Evolutionary conservation across 208 protist species (phyloP).

Genomic region (Leishmania aethiopica): DNA sequence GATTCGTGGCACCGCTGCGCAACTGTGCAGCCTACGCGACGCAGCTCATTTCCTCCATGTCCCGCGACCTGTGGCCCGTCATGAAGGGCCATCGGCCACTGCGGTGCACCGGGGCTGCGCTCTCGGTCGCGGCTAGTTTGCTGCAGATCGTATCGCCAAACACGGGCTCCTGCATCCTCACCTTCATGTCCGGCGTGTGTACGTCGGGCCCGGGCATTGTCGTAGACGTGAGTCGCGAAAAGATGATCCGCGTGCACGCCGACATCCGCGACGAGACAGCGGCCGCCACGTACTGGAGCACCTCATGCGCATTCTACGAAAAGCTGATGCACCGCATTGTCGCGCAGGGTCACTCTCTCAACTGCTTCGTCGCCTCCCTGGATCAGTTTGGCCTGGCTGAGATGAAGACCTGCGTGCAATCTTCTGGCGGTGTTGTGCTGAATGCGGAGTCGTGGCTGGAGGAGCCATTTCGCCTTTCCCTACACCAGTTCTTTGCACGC

Average conservation of each 20-base stretch:
- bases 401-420: conserved; percentile 95
- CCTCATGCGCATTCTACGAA: conserved; percentile 93
- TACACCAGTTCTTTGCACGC: conserved; percentile 90
- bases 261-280: conserved; percentile 94
- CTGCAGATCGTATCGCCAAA: conserved; percentile 91
- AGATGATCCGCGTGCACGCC: conserved; percentile 96
- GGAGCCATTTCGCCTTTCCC: conserved; percentile 95
- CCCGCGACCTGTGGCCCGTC: conserved; percentile 96
- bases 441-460: conserved; percentile 97
- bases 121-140: conserved; percentile 96
- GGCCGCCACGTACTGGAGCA: conserved; percentile 75
- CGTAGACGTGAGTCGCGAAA: conserved; percentile 89
- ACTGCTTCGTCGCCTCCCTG: conserved; percentile 96
- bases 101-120: conserved; percentile 96
- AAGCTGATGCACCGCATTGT: conserved; percentile 94
- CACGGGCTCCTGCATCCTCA: conserved; percentile 94
- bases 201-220: conserved; percentile 95
- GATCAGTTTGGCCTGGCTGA: conserved; percentile 98
- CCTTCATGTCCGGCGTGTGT: conserved; percentile 96
- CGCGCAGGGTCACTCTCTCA: conserved; percentile 94
- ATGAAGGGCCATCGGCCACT: conserved; percentile 90
- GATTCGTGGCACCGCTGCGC: conserved; percentile 83
- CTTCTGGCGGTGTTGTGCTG: conserved; percentile 95
- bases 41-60: conserved; percentile 94
- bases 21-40: conserved; percentile 72